Evolutionary conservation across 257 asterid genomes (phyloP).

Genomic region (Leptodermis oblonga): DNA sequence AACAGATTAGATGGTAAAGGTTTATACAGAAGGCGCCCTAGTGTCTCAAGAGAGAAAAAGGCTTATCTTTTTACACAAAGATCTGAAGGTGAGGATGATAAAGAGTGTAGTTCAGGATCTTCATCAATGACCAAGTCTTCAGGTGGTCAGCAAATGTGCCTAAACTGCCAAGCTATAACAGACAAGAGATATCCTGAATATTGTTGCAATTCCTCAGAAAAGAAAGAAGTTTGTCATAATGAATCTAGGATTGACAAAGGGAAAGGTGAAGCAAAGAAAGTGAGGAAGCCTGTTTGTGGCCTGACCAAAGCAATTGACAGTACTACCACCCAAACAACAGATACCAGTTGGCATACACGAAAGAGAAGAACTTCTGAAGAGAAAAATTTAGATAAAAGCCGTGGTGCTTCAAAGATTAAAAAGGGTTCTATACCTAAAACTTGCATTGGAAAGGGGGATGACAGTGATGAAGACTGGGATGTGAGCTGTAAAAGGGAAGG

Average conservation of each 20-base stretch:
- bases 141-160: background rate
- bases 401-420: conserved; percentile 23
- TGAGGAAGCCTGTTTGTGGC: background rate
- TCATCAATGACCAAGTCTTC: conserved; percentile 16
- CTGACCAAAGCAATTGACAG: background rate
- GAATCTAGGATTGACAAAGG: background rate
- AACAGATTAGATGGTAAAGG: conserved; percentile 21
- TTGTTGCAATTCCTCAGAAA: conserved; percentile 11
- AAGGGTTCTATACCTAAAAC: conserved; percentile 13
- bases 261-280: background rate
- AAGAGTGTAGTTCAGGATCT: conserved; percentile 19
- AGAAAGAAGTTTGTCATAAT: background rate
- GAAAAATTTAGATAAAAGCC: conserved; percentile 8
- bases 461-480: conserved; percentile 47
- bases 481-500: conserved; percentile 35
- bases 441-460: conserved; percentile 25
- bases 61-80: background rate
- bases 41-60: background rate
- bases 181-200: conserved; percentile 11
- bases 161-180: background rate
- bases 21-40: background rate
- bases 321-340: background rate
- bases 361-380: conserved; percentile 13
- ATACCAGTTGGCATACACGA: conserved; percentile 10
- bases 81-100: conserved; percentile 14